Evolutionary conservation across 768 basidiomycete species (phyloP).

Genomic region (Butyriboletus loyo): DNA sequence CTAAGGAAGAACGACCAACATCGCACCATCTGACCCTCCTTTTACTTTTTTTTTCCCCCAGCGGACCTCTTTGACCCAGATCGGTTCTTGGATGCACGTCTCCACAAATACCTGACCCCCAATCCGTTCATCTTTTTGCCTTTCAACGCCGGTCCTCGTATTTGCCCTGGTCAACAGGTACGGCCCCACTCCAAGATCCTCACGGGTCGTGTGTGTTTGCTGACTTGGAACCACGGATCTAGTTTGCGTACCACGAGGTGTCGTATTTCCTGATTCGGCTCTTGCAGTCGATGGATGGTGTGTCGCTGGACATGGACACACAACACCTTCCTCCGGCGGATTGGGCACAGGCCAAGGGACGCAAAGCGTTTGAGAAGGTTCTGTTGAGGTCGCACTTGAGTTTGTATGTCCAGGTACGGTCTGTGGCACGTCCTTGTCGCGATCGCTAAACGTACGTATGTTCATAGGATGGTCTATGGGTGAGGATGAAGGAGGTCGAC

Average conservation of each 20-base stretch:
- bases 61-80: slow-evolving; percentile 56
- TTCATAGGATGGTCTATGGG: slow-evolving; percentile 25
- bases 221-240: too few relatives aligned
- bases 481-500: slow-evolving; percentile 21
- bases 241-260: slow-evolving; percentile 57
- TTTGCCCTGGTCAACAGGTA: slow-evolving; percentile 55
- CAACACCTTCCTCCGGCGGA: slow-evolving; percentile 33
- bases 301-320: slow-evolving; percentile 38
- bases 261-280: slow-evolving; percentile 54
- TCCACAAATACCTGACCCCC: slow-evolving; percentile 48
- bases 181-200: neutral
- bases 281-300: slow-evolving; percentile 44
- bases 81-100: slow-evolving; percentile 57
- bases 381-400: slow-evolving; percentile 40
- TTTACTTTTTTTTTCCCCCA: neutral
- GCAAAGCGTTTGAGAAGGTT: slow-evolving; percentile 41
- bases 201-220: too few relatives aligned
- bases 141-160: slow-evolving; percentile 66
- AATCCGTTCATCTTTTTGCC: slow-evolving; percentile 71
- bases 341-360: slow-evolving; percentile 33
- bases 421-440: too few relatives aligned
- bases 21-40: neutral
- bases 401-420: slow-evolving; percentile 42
- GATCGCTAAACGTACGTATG: neutral
- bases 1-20: too few relatives aligned